Evolutionary conservation across 768 basidiomycete species (phyloP).

Genomic region (Pleurotus giganteus): DNA sequence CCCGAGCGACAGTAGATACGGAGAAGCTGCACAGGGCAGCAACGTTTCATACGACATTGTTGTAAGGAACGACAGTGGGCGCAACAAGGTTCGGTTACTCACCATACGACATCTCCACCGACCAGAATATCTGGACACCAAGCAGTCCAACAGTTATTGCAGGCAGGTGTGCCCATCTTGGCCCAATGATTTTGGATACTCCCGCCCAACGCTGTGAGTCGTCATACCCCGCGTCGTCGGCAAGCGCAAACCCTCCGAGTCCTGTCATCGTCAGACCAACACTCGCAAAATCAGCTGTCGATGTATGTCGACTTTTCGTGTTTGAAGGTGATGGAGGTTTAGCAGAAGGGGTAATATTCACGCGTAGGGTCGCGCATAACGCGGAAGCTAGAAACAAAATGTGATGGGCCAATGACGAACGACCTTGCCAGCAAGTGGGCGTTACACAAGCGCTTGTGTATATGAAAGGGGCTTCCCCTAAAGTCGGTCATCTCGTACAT

Average conservation of each 20-base stretch:
- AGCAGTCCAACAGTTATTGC: conserved; percentile 74
- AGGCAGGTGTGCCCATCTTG: conserved; percentile 64
- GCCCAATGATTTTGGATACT: conserved; percentile 61
- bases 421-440: neutral
- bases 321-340: neutral
- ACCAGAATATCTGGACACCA: conserved; percentile 90
- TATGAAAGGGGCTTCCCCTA: neutral
- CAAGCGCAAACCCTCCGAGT: neutral
- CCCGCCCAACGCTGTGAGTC: conserved; percentile 38
- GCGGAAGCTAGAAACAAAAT: no score
- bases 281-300: neutral
- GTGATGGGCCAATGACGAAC: no score
- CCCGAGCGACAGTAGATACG: conserved; percentile 88
- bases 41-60: neutral
- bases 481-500: neutral
- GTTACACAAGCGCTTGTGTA: neutral
- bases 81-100: conserved; percentile 14
- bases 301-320: neutral
- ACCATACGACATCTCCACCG: conserved; percentile 93
- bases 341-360: neutral
- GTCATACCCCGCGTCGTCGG: conserved; percentile 5
- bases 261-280: neutral
- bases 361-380: neutral
- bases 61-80: neutral
- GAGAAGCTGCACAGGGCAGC: conserved; percentile 47